Base-by-base conservation (phyloP, 306 rosid species). In the Dryas alaskensis region DNA sequence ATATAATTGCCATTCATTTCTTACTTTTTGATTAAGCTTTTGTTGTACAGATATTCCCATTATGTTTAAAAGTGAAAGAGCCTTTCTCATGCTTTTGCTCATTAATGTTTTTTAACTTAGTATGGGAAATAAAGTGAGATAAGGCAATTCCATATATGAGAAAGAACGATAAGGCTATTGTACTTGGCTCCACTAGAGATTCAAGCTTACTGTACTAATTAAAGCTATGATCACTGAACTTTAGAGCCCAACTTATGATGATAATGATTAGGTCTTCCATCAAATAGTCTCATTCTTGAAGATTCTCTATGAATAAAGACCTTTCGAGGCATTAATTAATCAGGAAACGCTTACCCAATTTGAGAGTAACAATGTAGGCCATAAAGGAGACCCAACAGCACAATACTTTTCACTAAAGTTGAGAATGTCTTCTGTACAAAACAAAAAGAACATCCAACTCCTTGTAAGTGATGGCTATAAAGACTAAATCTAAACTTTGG, bases 321-420 rank as follows among this genome's bases (percentile, higher is more conserved):
- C 88, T 75, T 77, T 77, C 42, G 75, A 76, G 81, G 81, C 81
- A 79, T 65, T 73, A 83, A 85, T 71, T 76, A 78, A 14, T n/a
- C 5, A 31, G 51, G 74, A 83, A 91, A 89, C 71, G 58, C 52
- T 72, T 87, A 57, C 88, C 89, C 81, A 52, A 78, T 51, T 74
- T 86, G 85, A 86, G 81, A 92, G 78, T 77, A 85, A 86, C 83
- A 65, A 79, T 89, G 96, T 83, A 80, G 89, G 85, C 96, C 96
- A 87, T 74, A 80, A 87, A 79, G 87, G 87, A 85, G 90, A 87
- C 92, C 92, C 66, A 80, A 84, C 87, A 80, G 84, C 60, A 80
- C 84, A 77, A 27, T 60, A 52, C 77, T 74, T 78, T 77, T 68
- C 58, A 74, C 51, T 59, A 65, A 72, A 60, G 81, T 73, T 60